Percentiles rank a stretch among this genome's conserved stretches.
Evolutionary conservation across 2,329 filamentous ascomycete species (phyloP).

Genomic region (Botrytis galanthina): DNA sequence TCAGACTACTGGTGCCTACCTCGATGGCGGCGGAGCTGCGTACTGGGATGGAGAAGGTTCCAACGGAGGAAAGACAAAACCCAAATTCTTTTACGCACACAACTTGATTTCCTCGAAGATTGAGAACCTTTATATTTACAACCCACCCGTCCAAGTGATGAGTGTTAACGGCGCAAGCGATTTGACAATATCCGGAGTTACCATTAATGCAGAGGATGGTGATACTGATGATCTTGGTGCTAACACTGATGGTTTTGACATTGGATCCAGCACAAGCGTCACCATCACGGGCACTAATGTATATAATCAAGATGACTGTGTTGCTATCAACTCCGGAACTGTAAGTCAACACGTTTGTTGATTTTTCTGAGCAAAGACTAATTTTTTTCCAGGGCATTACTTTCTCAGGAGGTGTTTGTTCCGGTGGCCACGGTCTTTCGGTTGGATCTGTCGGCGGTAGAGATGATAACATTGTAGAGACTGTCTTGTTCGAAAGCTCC

Average conservation of each 20-base stretch:
- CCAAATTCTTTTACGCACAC: constrained; percentile 59
- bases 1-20: constrained; percentile 50
- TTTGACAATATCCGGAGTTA: constrained; percentile 49
- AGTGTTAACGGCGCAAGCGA: constrained; percentile 43
- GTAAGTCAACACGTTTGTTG: constrained; percentile 39
- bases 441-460: constrained; percentile 59
- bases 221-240: constrained; percentile 41
- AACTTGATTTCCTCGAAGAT: constrained; percentile 50
- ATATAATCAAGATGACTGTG: constrained; percentile 58
- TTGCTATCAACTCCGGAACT: constrained; percentile 55
- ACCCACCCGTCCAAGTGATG: constrained; percentile 50
- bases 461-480: constrained; percentile 51
- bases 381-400: constrained; percentile 42
- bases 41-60: constrained; percentile 62
- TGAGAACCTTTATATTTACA: constrained; percentile 48
- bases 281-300: constrained; percentile 50
- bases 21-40: constrained; percentile 54
- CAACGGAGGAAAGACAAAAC: constrained; percentile 59
- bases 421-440: constrained; percentile 46
- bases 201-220: constrained; percentile 56
- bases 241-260: constrained; percentile 56
- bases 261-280: constrained; percentile 46
- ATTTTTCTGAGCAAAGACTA: constrained; percentile 28
- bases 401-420: constrained; percentile 30
- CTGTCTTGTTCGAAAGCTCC: constrained; percentile 49